Conservation (phyloP, 208 protist genomes). For the Wallacemonas sp. region DNA sequence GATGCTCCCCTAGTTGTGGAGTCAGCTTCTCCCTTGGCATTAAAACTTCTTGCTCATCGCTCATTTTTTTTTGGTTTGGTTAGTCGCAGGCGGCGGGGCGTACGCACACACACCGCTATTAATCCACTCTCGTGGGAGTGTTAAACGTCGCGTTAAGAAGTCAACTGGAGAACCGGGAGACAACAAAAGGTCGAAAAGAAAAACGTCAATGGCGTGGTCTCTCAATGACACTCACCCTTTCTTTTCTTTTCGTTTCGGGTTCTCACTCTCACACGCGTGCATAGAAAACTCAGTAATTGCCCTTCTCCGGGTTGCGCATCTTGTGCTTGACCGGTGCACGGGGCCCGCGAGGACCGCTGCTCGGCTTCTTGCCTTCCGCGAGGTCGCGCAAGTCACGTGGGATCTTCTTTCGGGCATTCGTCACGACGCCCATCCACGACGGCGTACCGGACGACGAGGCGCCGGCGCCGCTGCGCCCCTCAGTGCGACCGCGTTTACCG, state of each 20-base stretch:
- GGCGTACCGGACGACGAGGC: conserved; percentile 11
- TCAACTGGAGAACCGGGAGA: neutral
- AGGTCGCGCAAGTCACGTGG: conserved; percentile 78
- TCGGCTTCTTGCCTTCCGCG: conserved; percentile 50
- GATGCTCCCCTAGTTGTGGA: too few relatives aligned
- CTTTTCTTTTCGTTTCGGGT: neutral
- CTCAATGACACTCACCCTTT: neutral
- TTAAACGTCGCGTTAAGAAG: conserved; percentile 1
- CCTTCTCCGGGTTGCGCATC: conserved; percentile 81
- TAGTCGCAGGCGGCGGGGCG: too few relatives aligned
- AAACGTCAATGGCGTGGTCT: neutral
- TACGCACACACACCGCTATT: too few relatives aligned
- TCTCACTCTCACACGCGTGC: too few relatives aligned
- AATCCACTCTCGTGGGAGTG: too few relatives aligned
- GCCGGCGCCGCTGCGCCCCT: neutral
- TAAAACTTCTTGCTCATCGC: too few relatives aligned
- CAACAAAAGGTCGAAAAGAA: neutral
- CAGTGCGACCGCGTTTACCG: conserved; percentile 2
- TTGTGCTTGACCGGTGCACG: conserved; percentile 73
- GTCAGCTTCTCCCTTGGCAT: too few relatives aligned
- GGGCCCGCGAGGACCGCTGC: conserved; percentile 17
- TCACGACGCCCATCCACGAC: conserved; percentile 81
- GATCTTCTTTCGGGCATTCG: conserved; percentile 87
- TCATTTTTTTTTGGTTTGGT: too few relatives aligned
- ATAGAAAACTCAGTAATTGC: too few relatives aligned